These are phyloP conservation scores for Ophiostoma populinum DNA, from an alignment of 2,329 filamentous ascomycete species.

Conservation along the genomic window DNA sequence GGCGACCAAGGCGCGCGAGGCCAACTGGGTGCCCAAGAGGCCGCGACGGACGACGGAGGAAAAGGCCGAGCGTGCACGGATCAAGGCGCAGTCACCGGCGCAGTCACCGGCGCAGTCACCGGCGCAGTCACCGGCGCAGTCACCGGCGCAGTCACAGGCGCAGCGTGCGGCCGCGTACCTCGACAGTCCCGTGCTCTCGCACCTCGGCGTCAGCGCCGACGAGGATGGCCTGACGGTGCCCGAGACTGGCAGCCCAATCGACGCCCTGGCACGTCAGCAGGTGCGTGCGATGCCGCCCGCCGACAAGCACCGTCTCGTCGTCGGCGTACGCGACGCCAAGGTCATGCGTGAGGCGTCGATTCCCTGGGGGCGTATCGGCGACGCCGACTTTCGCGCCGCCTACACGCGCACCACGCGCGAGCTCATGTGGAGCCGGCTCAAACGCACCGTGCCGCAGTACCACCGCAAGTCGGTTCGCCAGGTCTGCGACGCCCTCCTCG, in stretches of 20 bases:
- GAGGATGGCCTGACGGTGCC: constrained; percentile 10
- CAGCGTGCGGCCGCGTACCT: not conserved
- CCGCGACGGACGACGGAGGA: no score
- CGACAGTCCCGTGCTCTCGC: not conserved
- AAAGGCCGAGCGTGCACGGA: no score
- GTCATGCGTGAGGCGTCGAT: constrained; percentile 28
- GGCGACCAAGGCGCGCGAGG: not conserved
- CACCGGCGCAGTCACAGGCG: not conserved
- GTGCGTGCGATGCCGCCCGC: constrained; percentile 23
- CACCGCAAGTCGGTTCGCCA: constrained; percentile 7
- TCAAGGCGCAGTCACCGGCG: no score
- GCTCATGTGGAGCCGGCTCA: constrained; percentile 12
- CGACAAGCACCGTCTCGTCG: constrained; percentile 27
- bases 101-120: no score
- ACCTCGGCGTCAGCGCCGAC: constrained; percentile 13
- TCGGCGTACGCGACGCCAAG: constrained; percentile 24
- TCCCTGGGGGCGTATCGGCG: constrained; percentile 26
- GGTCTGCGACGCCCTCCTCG: constrained; percentile 9
- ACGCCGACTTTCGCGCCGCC: constrained; percentile 5
- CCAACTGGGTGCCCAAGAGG: no score
- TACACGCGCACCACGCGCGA: constrained; percentile 10
- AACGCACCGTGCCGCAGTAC: constrained; percentile 9
- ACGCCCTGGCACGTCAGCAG: constrained; percentile 24
- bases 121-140: not conserved
- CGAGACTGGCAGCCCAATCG: constrained; percentile 22